These are phyloP conservation scores for Fraxinus xanthoxyloides DNA, from an alignment of 305 asterid species.

Conservation along the genomic window DNA sequence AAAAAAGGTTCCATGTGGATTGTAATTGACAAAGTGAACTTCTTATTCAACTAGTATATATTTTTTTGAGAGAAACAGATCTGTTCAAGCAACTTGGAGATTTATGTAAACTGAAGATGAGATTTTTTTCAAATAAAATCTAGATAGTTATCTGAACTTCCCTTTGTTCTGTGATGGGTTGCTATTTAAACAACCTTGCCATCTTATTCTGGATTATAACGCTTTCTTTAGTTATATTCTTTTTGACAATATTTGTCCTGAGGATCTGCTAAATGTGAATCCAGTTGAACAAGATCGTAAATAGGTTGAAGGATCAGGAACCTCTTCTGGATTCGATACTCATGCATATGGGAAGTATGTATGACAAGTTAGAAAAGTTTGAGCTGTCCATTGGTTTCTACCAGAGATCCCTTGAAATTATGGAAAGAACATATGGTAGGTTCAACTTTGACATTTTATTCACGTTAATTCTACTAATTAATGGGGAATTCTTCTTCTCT, in stretches of 20 bases:
- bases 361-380: conserved; percentile 60
- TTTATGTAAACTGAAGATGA: background rate
- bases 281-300: conserved; percentile 64
- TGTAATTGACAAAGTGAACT: background rate
- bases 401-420: conserved; percentile 58
- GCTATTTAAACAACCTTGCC: conserved; percentile 5
- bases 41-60: background rate
- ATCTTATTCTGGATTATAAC: conserved; percentile 6
- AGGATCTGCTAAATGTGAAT: conserved; percentile 24
- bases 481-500: background rate
- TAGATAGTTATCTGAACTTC: conserved; percentile 11
- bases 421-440: conserved; percentile 66
- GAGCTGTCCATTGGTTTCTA: conserved; percentile 54
- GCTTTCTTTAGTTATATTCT: background rate
- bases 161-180: background rate
- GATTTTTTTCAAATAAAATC: background rate
- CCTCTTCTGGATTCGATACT: conserved; percentile 77
- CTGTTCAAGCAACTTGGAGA: background rate
- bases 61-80: background rate
- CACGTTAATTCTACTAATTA: conserved; percentile 11
- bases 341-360: conserved; percentile 85
- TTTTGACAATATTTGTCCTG: conserved; percentile 12
- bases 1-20: background rate
- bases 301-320: conserved; percentile 58
- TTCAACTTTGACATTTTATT: conserved; percentile 9